Percentiles rank a stretch among this genome's conserved stretches.
Evolutionary conservation across 345 rosid species (phyloP).

Genomic region (Ricinus communis): DNA sequence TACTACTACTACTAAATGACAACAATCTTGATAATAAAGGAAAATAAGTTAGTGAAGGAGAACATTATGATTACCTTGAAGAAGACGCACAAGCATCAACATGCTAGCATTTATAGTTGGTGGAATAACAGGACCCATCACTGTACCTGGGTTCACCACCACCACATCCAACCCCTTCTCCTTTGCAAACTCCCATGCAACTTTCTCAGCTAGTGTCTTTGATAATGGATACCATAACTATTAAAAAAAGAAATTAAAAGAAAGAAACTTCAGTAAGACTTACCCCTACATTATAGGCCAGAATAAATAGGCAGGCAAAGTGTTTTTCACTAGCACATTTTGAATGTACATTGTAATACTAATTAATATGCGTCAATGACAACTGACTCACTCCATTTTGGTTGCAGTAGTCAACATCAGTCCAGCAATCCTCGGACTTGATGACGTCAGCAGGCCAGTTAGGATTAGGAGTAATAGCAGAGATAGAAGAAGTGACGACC

Average conservation of each 20-base stretch:
- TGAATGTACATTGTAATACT: no score
- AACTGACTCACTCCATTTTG: constrained; percentile 52
- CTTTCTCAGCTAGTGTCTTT: constrained; percentile 88
- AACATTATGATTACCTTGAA: constrained; percentile 48
- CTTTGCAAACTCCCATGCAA: constrained; percentile 81
- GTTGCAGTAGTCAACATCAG: constrained; percentile 69
- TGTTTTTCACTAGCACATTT: no score
- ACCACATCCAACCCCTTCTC: constrained; percentile 80
- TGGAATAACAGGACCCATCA: constrained; percentile 83
- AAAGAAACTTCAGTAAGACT: no score
- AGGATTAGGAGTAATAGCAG: constrained; percentile 82
- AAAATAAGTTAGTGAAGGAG: background rate
- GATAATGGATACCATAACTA: constrained; percentile 91
- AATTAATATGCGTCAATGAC: no score
- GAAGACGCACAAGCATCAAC: constrained; percentile 69
- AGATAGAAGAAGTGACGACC: constrained; percentile 78
- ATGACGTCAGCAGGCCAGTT: constrained; percentile 77
- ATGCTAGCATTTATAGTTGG: constrained; percentile 79
- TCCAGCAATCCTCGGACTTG: constrained; percentile 82
- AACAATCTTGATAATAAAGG: no score
- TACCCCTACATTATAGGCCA: no score
- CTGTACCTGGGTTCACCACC: constrained; percentile 91
- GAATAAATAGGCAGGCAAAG: no score
- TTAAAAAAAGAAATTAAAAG: background rate
- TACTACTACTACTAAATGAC: no score